A percentile compares a stretch with the other conserved stretches of the same genome.
Evolutionary conservation across 192 early-diverging fungal genomes (phyloP).

Genomic region (Backusella circina): DNA sequence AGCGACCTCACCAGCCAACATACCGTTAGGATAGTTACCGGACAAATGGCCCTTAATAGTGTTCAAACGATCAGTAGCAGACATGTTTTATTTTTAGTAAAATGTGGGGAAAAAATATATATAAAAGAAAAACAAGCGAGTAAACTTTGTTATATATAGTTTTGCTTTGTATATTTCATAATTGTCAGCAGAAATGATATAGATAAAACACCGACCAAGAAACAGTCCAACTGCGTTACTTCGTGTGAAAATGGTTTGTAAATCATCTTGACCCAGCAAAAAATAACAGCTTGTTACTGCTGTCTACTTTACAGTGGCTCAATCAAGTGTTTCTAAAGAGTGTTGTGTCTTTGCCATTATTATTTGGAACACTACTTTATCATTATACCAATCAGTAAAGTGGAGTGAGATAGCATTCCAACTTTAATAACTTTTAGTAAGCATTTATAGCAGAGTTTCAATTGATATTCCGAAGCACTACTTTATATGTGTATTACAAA

Average conservation of each 20-base stretch:
- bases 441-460: not conserved
- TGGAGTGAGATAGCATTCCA: not conserved
- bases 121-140: not conserved
- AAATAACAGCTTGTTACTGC: not conserved
- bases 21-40: slow-evolving; percentile 44
- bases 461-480: not conserved
- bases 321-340: not conserved
- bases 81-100: slow-evolving; percentile 16
- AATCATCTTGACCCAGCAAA: not conserved
- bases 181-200: not conserved
- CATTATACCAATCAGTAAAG: not conserved
- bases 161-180: not conserved
- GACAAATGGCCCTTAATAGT: slow-evolving; percentile 40
- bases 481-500: not conserved
- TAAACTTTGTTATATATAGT: not conserved
- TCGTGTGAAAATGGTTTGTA: slow-evolving; percentile 6
- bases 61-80: slow-evolving; percentile 36
- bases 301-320: not conserved
- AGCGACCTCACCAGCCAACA: slow-evolving; percentile 56
- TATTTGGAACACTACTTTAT: not conserved
- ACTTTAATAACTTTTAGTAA: not conserved
- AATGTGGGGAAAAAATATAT: not conserved
- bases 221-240: not conserved
- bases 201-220: not conserved
- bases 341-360: no score